Conservation (phyloP, 2,329 filamentous ascomycete genomes). For the Exserohilum turcica region DNA sequence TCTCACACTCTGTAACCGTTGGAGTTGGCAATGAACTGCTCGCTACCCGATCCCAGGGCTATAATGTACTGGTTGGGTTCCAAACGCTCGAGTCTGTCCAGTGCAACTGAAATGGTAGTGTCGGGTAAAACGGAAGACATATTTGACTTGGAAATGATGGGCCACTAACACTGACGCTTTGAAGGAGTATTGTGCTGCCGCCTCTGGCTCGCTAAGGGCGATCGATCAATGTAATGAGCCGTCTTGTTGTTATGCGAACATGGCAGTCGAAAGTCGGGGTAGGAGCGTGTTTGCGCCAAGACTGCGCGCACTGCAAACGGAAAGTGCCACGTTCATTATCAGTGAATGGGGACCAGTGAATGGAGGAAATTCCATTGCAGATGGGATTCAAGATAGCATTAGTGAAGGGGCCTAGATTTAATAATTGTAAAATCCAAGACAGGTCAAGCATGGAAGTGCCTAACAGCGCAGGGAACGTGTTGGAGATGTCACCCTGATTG, state of each 20-base stretch:
- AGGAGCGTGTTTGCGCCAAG: constrained; percentile 23
- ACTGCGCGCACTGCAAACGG: background rate
- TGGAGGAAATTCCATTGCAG: background rate
- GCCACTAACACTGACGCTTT: background rate
- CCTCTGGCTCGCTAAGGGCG: too few relatives aligned
- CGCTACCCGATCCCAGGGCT: constrained; percentile 28
- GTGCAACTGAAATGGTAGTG: constrained; percentile 7
- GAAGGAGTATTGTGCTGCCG: background rate
- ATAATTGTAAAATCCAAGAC: too few relatives aligned
- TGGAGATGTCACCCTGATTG: too few relatives aligned
- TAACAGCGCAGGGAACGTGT: too few relatives aligned
- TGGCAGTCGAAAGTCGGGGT: background rate
- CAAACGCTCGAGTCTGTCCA: constrained; percentile 22
- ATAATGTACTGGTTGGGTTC: constrained; percentile 32
- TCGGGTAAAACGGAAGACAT: constrained; percentile 10
- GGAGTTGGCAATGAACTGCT: constrained; percentile 34
- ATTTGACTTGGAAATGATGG: background rate
- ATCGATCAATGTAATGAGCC: background rate
- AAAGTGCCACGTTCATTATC: background rate
- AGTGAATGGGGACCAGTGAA: background rate
- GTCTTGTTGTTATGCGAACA: background rate
- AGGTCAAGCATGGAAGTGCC: too few relatives aligned
- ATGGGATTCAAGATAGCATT: background rate
- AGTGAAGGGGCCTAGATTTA: background rate
- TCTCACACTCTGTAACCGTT: constrained; percentile 35